A percentile compares a stretch with the other conserved stretches of the same genome.
Conservation (phyloP, 2,329 filamentous ascomycete species). For the Fusarium brevicatenulatum region DNA sequence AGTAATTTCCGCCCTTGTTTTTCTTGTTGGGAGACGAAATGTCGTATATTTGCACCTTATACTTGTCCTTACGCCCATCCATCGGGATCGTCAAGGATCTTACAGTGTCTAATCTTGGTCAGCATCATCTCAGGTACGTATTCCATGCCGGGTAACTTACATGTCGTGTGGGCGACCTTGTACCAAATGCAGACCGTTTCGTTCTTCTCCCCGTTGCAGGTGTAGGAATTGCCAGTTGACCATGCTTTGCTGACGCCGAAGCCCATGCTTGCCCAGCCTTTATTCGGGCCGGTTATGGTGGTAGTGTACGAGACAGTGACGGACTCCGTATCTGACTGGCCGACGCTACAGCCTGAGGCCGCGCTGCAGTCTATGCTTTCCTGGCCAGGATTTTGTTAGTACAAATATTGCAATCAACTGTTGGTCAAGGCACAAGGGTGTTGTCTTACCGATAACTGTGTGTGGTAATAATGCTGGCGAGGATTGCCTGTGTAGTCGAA, state of each 20-base stretch:
- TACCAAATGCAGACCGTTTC: background rate
- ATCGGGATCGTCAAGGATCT: too few species aligned
- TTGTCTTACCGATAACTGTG: background rate
- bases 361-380: background rate
- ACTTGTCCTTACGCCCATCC: too few species aligned
- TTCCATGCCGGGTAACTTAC: background rate
- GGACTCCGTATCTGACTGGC: background rate
- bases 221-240: background rate
- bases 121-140: background rate
- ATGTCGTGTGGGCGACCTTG: background rate
- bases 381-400: background rate
- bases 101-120: too few species aligned
- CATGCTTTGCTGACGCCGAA: background rate
- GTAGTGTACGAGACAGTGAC: background rate
- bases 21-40: background rate
- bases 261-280: background rate
- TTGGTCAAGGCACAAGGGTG: background rate
- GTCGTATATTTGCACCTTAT: background rate
- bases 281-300: rapidly evolving
- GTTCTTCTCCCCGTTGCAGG: background rate
- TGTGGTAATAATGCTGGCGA: background rate
- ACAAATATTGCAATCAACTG: background rate
- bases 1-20: background rate
- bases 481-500: background rate
- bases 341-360: background rate